These are phyloP conservation scores for Pseudogymnoascus sp. DNA, from an alignment of 2,329 filamentous ascomycete genomes.

Conservation along the genomic window DNA sequence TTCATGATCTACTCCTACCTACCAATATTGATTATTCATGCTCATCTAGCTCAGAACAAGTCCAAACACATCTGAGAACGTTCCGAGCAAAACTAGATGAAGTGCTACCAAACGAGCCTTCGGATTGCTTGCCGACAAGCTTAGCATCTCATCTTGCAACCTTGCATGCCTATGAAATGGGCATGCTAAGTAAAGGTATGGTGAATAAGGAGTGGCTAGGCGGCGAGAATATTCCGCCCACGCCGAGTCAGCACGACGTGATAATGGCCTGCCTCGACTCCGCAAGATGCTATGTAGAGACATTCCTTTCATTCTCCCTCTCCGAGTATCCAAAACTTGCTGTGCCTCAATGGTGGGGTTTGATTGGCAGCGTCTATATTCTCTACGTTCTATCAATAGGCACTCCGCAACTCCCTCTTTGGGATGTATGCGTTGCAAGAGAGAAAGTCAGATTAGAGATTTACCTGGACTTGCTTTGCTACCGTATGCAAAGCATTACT, in stretches of 20 bases:
- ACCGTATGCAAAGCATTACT: conserved; percentile 1
- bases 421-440: neutral
- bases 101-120: too few relatives aligned
- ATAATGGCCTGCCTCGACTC: neutral
- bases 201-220: neutral
- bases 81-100: neutral
- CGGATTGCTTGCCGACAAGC: neutral
- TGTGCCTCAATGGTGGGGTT: neutral
- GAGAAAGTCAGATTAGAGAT: neutral
- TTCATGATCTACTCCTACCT: neutral
- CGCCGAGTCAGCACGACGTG: neutral
- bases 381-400: neutral
- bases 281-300: neutral
- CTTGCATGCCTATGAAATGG: neutral
- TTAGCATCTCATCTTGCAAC: neutral
- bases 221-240: neutral
- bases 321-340: neutral
- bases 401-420: neutral
- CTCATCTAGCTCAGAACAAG: neutral
- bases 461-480: neutral
- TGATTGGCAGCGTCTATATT: neutral
- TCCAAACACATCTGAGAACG: neutral
- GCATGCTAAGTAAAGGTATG: neutral
- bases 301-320: neutral
- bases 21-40: neutral